Base-by-base conservation (phyloP, 2,329 filamentous ascomycete species). In the Pseudogymnoascus sp. region DNA sequence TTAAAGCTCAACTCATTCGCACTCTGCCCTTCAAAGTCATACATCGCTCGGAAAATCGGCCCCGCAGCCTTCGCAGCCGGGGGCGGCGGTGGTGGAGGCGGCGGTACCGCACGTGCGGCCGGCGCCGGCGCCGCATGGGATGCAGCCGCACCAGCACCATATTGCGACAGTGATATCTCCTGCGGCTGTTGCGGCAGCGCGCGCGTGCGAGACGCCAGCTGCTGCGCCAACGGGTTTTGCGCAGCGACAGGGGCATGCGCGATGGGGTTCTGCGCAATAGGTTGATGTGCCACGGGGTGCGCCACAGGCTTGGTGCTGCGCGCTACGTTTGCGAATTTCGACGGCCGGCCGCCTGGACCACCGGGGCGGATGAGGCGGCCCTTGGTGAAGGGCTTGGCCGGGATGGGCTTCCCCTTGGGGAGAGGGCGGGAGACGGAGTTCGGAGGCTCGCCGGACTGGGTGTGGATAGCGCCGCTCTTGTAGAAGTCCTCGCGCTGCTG, bases 381-480 rank as follows among this genome's bases (percentile, higher is more conserved):
- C 69, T 88, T 90, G 1, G 91, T 97, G 70, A 99, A 96, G 1
- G 94, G 92, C 69, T 92, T 90, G 12, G 90, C 89, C 42, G 92
- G 86, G 21, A 96, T 83, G 44, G 90, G 90, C 75, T 93, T 97
- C 65, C 86, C 88, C 74, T 90, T 91, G 0, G 94, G 94, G 61
- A 91, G 96, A 1, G 91, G 91, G 68, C 83, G 87, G 5, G 93
- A 97, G 6, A 85, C 80, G 0, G 92, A 96, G 73, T 84, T 92
- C 8, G 93, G 82, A 23, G 91, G 83, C 75, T 97, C 91, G 67
- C 94, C 94, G 47, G 82, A 85, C 50, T 87, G 87, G 0, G 92
- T 96, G 74, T 97, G 94, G 62, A 99, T 86, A 14, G 88, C 88
- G 65, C 90, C 87, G 74, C 92, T 97, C 83, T 99, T 99, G 81